These are phyloP conservation scores for Erigeron canadensis DNA, from an alignment of 129 eudicot species.

Conservation along the genomic window DNA sequence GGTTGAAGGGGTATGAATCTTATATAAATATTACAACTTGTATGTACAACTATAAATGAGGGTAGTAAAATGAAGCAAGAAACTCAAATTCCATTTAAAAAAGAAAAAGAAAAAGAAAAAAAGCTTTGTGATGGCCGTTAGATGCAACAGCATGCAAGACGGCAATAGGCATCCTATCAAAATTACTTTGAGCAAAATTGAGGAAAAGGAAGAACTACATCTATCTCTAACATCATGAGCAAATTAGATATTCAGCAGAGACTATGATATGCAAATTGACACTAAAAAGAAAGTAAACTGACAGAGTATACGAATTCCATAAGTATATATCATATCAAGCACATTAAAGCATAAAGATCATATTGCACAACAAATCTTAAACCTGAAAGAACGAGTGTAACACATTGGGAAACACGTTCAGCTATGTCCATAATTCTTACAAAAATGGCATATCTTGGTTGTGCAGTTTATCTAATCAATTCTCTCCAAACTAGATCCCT, in stretches of 20 bases:
- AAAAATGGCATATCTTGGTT: neutral
- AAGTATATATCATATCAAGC: slow-evolving; percentile 11
- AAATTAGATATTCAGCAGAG: neutral
- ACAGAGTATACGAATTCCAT: too few species aligned
- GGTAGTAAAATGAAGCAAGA: slow-evolving; percentile 7
- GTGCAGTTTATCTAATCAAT: neutral
- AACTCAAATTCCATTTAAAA: neutral
- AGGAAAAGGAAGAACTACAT: neutral
- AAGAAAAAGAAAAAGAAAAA: neutral
- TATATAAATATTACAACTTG: slow-evolving; percentile 18
- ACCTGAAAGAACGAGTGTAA: neutral
- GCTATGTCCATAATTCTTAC: neutral
- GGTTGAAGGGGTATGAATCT: slow-evolving; percentile 11
- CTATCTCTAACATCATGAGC: slow-evolving; percentile 12
- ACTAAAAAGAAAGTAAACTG: neutral
- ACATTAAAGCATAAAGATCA: neutral
- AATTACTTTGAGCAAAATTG: neutral
- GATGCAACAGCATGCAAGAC: slow-evolving; percentile 8
- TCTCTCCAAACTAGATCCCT: neutral
- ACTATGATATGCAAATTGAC: neutral
- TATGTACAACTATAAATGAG: slow-evolving; percentile 17
- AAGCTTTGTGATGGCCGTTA: neutral
- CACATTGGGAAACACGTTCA: neutral
- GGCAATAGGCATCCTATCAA: slow-evolving; percentile 2
- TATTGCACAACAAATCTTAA: neutral